Conservation (phyloP, 2,329 filamentous ascomycete species). For the Stemphylium beticola region DNA sequence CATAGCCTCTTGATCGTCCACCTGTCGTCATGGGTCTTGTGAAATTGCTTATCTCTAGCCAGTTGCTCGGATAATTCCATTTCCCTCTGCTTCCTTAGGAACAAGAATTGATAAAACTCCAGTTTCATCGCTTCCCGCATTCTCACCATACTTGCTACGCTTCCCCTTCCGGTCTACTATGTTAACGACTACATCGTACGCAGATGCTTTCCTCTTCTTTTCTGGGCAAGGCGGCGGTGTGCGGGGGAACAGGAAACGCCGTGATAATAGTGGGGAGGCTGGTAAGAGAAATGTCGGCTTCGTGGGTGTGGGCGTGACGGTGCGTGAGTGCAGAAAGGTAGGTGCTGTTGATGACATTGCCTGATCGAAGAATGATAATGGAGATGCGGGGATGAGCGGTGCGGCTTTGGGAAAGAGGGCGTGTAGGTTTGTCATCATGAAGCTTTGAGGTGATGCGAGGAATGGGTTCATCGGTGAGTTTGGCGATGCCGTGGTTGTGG, state of each 20-base stretch:
- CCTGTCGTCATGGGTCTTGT: not conserved
- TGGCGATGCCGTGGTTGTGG: not conserved
- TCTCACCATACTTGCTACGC: constrained; percentile 3
- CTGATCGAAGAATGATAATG: constrained; percentile 26
- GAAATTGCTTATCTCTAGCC: not conserved
- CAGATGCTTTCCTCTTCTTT: not conserved
- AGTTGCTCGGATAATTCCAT: not conserved
- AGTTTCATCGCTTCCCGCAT: constrained; percentile 5
- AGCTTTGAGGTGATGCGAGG: constrained; percentile 13
- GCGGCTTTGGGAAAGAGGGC: constrained; percentile 4
- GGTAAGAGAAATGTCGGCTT: not conserved
- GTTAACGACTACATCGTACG: not conserved
- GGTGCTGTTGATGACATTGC: not conserved
- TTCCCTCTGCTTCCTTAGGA: constrained; percentile 7
- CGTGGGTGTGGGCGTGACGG: not conserved
- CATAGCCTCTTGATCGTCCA: not conserved
- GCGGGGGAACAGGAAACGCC: constrained; percentile 20
- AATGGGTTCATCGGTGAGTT: constrained; percentile 24
- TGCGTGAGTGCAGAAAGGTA: constrained; percentile 10
- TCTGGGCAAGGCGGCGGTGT: constrained; percentile 12
- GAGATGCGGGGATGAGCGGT: constrained; percentile 24
- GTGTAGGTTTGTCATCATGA: not conserved
- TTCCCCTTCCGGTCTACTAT: constrained; percentile 1
- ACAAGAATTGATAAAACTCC: constrained; percentile 14
- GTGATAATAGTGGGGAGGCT: constrained; percentile 9